Evolutionary conservation across 2,329 filamentous ascomycete species (phyloP).

Genomic region (Xylaria multiplex): DNA sequence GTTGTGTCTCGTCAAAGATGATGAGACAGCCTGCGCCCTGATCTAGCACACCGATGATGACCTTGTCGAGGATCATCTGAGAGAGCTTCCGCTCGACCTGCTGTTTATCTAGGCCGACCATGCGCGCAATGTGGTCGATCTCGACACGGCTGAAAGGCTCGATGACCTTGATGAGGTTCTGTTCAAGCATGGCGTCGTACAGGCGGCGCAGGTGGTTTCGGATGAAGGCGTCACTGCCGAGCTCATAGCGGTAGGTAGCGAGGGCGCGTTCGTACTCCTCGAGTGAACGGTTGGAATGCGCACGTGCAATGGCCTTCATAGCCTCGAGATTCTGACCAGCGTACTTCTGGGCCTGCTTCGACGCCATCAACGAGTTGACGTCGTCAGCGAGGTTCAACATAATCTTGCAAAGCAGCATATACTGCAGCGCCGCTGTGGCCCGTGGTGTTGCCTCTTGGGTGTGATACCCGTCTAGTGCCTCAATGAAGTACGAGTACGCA

Average conservation of each 20-base stretch:
- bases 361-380: conserved; percentile 92
- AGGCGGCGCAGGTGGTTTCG: conserved; percentile 94
- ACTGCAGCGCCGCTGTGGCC: conserved; percentile 97
- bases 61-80: conserved; percentile 99
- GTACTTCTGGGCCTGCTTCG: conserved; percentile 97
- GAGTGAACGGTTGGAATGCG: conserved; percentile 92
- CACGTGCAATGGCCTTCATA: conserved; percentile 98
- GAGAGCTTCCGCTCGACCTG: conserved; percentile 98
- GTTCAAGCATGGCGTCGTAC: conserved; percentile 98
- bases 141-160: conserved; percentile 98
- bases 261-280: conserved; percentile 97
- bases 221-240: conserved; percentile 95
- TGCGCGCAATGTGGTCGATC: conserved; percentile 95
- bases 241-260: conserved; percentile 88
- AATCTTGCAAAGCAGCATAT: conserved; percentile 99
- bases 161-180: conserved; percentile 99
- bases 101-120: conserved; percentile 94
- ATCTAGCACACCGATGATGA: conserved; percentile 96
- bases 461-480: conserved; percentile 96
- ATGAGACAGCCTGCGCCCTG: conserved; percentile 98
- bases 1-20: conserved; percentile 93
- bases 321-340: conserved; percentile 95
- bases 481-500: conserved; percentile 98
- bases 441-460: conserved; percentile 86
- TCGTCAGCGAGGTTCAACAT: conserved; percentile 98